Evolutionary conservation across 2,329 filamentous ascomycete genomes (phyloP).

Genomic region (Colletotrichum phormii): DNA sequence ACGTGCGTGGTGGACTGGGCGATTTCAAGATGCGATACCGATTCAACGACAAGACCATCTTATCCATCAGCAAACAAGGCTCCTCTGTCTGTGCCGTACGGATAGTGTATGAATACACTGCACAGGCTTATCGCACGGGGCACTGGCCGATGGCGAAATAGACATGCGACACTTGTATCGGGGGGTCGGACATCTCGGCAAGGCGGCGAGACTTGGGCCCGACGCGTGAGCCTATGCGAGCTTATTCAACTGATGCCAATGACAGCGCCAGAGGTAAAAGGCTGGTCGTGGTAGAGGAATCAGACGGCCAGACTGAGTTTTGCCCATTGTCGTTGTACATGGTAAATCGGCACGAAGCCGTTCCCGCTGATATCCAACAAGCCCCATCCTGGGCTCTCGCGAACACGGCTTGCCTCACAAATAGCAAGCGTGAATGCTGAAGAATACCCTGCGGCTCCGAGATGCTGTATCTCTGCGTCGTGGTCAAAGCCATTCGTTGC

Average conservation of each 20-base stretch:
- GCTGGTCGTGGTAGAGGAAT: not conserved
- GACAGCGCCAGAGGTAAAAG: not conserved
- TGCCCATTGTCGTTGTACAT: not conserved
- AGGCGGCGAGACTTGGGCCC: constrained; percentile 14
- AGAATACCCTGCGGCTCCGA: not conserved
- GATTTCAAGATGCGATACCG: constrained; percentile 12
- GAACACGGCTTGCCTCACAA: not conserved
- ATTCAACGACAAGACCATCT: not conserved
- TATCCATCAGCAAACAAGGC: constrained; percentile 2
- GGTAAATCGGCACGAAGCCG: constrained; percentile 16
- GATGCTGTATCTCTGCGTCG: not conserved
- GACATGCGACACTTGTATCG: constrained; percentile 36
- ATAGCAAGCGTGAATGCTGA: not conserved
- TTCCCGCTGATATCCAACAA: constrained; percentile 15
- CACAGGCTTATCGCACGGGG: constrained; percentile 7
- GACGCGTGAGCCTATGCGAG: constrained; percentile 26
- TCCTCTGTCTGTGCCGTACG: constrained; percentile 21
- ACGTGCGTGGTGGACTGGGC: not conserved
- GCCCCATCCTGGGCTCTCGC: constrained; percentile 18
- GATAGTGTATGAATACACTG: not conserved
- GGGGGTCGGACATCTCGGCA: constrained; percentile 32
- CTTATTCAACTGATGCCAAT: constrained; percentile 29
- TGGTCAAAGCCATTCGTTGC: not conserved
- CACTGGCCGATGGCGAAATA: constrained; percentile 28
- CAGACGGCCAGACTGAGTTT: constrained; percentile 28